These are phyloP conservation scores for Silybum marianum DNA, from an alignment of 129 eudicot species.

Conservation along the genomic window DNA sequence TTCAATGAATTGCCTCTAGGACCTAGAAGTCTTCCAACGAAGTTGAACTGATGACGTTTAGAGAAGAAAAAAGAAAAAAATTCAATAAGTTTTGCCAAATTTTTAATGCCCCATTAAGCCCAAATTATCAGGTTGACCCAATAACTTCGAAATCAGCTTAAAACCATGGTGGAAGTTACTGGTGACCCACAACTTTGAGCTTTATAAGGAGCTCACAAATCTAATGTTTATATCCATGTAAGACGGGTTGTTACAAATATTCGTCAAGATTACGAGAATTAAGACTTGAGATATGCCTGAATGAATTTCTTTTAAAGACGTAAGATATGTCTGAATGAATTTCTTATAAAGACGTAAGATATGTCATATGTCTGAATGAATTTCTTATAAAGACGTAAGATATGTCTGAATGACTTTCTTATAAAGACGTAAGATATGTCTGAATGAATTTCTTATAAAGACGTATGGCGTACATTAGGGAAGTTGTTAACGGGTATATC, in stretches of 20 bases:
- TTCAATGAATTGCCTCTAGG: conserved; percentile 93
- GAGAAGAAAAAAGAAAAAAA: conserved; percentile 1
- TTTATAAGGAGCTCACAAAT: background rate
- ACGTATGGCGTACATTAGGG: conserved; percentile 68
- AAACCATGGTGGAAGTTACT: background rate
- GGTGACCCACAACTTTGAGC: background rate
- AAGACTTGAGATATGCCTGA: background rate
- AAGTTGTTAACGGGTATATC: conserved; percentile 83
- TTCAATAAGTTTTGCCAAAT: background rate
- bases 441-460: background rate
- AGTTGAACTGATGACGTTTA: conserved; percentile 59
- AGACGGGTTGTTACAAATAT: background rate
- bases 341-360: background rate
- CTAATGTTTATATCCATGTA: background rate
- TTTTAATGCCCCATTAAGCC: background rate
- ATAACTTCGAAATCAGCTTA: background rate
- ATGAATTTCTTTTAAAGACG: background rate
- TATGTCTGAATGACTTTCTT: background rate
- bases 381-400: background rate
- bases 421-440: background rate
- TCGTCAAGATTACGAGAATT: conserved; percentile 3
- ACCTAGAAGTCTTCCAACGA: conserved; percentile 86
- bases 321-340: background rate
- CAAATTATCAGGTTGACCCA: background rate
- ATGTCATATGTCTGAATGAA: background rate